Evolutionary conservation across 1,284 basidiomycete species (phyloP).

Genomic region (Takashimella tepidaria): DNA sequence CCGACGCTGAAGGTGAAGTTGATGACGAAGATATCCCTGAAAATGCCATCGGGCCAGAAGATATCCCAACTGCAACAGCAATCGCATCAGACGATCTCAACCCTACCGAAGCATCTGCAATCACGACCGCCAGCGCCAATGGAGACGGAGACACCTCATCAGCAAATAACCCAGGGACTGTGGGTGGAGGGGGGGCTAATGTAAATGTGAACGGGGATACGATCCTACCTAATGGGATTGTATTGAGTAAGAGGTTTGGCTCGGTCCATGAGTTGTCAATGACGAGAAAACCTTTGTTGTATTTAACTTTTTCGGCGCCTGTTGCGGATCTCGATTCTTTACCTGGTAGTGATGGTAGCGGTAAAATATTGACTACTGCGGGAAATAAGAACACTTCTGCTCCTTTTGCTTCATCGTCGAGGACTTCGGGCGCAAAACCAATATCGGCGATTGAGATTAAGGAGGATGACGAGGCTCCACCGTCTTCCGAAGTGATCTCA

Average conservation of each 20-base stretch:
- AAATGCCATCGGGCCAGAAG: background rate
- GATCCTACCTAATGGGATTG: constrained; percentile 30
- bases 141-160: constrained; percentile 8
- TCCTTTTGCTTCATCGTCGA: constrained; percentile 5
- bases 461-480: background rate
- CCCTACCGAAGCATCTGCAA: too few species aligned
- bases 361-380: too few species aligned
- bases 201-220: constrained; percentile 18
- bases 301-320: constrained; percentile 27
- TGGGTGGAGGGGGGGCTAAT: constrained; percentile 7
- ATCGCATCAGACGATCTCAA: too few species aligned
- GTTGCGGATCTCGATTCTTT: constrained; percentile 33
- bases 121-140: constrained; percentile 52
- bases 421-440: background rate
- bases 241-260: constrained; percentile 37
- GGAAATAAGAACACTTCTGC: too few species aligned
- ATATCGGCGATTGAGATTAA: background rate
- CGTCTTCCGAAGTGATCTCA: constrained; percentile 8
- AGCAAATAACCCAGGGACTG: background rate
- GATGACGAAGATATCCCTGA: constrained; percentile 26
- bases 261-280: constrained; percentile 28
- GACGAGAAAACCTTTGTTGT: constrained; percentile 32
- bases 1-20: constrained; percentile 38
- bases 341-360: constrained; percentile 10
- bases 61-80: constrained; percentile 6